phyloP scores from a whole-genome alignment of 2,329 filamentous ascomycete genomes.

The Zasmidium citrigriseum region DNA sequence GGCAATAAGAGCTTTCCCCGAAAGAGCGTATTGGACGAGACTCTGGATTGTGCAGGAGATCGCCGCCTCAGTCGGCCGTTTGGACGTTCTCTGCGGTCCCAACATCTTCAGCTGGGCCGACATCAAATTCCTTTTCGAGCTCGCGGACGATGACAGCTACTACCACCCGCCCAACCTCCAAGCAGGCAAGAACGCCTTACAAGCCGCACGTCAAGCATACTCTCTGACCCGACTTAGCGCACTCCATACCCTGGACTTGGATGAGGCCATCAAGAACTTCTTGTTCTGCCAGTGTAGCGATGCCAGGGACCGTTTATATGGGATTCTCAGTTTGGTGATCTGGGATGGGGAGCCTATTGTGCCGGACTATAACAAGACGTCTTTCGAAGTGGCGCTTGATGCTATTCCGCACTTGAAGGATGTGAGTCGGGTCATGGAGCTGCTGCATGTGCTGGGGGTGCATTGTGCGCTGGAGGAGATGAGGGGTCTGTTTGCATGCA shows the following conservation, averaged over 20 bases:
- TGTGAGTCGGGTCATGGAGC: no score
- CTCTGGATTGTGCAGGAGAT: conserved; percentile 1
- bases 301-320: background rate
- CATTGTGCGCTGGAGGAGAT: background rate
- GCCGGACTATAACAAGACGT: background rate
- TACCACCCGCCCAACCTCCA: no score
- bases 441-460: no score
- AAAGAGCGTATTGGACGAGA: background rate
- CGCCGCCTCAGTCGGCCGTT: background rate
- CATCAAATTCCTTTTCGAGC: background rate
- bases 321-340: background rate
- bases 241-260: background rate
- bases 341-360: background rate
- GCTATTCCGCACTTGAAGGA: background rate
- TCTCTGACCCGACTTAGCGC: background rate
- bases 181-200: no score
- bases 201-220: no score
- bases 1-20: background rate
- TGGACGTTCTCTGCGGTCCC: background rate
- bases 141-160: background rate
- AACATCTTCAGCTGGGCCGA: background rate
- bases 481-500: background rate
- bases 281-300: background rate
- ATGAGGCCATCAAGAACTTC: no score
- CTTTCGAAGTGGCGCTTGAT: background rate